These are phyloP conservation scores for Fusarium globosum DNA, from an alignment of 2,329 filamentous ascomycete genomes.

Conservation along the genomic window DNA sequence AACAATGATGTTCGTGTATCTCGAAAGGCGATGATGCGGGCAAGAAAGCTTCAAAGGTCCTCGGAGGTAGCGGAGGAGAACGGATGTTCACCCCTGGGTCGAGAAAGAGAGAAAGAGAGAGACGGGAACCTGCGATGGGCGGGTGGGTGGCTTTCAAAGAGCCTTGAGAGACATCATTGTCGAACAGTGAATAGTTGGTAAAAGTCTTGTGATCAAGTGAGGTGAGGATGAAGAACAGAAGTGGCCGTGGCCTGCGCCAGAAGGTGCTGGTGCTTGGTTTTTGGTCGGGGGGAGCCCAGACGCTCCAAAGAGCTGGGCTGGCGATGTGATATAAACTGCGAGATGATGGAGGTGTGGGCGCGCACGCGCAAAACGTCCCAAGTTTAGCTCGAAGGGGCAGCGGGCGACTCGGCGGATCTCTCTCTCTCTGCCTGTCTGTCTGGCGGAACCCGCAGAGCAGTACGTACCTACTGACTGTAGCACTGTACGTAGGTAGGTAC, in stretches of 20 bases:
- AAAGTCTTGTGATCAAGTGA: constrained; percentile 5
- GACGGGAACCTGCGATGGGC: constrained; percentile 40
- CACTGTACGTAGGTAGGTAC: constrained; percentile 2
- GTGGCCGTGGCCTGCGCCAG: constrained; percentile 34
- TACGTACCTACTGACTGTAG: constrained; percentile 25
- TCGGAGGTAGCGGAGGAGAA: constrained; percentile 40
- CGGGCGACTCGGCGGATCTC: constrained; percentile 41
- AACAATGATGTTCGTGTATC: constrained; percentile 23
- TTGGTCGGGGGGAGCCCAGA: constrained; percentile 39
- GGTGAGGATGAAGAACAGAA: constrained; percentile 21
- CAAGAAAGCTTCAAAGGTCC: constrained; percentile 27
- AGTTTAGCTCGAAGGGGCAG: constrained; percentile 41
- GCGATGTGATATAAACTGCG: constrained; percentile 44
- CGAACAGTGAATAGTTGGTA: constrained; percentile 20
- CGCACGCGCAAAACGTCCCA: constrained; percentile 44
- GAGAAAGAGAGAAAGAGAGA: constrained; percentile 30
- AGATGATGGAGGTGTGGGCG: constrained; percentile 46
- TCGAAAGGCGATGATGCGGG: constrained; percentile 26
- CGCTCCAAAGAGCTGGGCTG: constrained; percentile 44
- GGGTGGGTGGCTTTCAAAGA: constrained; percentile 41
- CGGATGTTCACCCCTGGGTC: constrained; percentile 40
- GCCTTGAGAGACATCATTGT: constrained; percentile 44
- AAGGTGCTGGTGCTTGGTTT: constrained; percentile 39
- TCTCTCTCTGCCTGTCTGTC: constrained; percentile 16
- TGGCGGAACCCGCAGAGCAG: constrained; percentile 29